Conservation (phyloP, 2,329 filamentous ascomycete genomes). For the Capronia epimyces region DNA sequence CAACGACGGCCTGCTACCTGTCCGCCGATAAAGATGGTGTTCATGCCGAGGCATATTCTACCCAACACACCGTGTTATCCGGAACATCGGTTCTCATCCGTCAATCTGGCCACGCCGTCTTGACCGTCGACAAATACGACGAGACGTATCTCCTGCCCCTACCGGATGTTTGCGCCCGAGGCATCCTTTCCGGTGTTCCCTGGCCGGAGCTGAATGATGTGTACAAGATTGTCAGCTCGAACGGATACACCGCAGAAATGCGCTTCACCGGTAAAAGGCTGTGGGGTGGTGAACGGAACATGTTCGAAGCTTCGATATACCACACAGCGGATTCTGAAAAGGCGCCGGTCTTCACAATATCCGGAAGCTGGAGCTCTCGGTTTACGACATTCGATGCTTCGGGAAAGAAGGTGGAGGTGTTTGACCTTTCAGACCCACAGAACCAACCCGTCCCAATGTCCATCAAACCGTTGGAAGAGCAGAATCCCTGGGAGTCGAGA, state of each 20-base stretch:
- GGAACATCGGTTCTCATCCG: constrained; percentile 24
- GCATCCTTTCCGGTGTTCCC: constrained; percentile 43
- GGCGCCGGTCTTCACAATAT: constrained; percentile 14
- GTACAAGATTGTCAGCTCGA: constrained; percentile 23
- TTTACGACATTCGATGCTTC: constrained; percentile 65
- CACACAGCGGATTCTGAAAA: constrained; percentile 11
- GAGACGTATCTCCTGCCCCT: constrained; percentile 27
- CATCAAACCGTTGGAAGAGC: constrained; percentile 66
- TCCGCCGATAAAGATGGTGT: constrained; percentile 26
- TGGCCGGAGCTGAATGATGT: constrained; percentile 34
- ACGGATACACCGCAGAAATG: constrained; percentile 26
- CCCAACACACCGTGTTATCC: constrained; percentile 21
- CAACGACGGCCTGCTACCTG: constrained; percentile 28
- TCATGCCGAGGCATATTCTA: constrained; percentile 24
- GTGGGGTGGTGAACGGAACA: constrained; percentile 23
- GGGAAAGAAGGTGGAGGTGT: constrained; percentile 49
- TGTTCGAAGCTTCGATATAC: constrained; percentile 22
- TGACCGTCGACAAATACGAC: constrained; percentile 27
- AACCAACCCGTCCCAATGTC: constrained; percentile 47
- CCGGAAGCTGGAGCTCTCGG: constrained; percentile 45
- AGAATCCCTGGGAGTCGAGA: constrained; percentile 81
- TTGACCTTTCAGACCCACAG: constrained; percentile 41
- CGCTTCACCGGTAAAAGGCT: constrained; percentile 23
- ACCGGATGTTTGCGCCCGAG: constrained; percentile 23
- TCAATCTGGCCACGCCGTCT: constrained; percentile 24